phyloP scores from a whole-genome alignment of 495 filamentous ascomycete species.

The Aspergillus carlsbadensis region DNA sequence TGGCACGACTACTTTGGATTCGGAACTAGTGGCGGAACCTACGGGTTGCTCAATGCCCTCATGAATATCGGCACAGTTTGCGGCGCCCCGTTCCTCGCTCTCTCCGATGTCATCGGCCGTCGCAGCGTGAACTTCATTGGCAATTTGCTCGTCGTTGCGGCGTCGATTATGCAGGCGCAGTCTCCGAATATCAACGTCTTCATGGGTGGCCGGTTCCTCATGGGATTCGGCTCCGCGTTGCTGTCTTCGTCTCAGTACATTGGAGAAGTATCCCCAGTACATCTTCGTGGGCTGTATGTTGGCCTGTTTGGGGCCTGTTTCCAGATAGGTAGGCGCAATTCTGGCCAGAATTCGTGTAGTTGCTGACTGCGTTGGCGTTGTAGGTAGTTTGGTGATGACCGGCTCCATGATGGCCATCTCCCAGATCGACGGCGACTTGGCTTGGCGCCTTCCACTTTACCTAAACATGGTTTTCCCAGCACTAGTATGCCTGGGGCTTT shows the following conservation, averaged over 20 bases:
- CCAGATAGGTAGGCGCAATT: too few relatives aligned
- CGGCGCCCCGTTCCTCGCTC: conserved; percentile 35
- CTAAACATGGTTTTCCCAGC: conserved; percentile 39
- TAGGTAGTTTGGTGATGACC: conserved; percentile 35
- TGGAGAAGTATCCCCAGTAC: conserved; percentile 42
- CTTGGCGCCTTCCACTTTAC: conserved; percentile 38
- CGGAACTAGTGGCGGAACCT: conserved; percentile 25
- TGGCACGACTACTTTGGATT: conserved; percentile 39
- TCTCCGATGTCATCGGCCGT: conserved; percentile 40
- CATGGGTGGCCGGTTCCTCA: conserved; percentile 41
- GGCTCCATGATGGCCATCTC: conserved; percentile 38
- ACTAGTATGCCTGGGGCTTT: conserved; percentile 40
- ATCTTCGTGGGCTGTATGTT: conserved; percentile 43
- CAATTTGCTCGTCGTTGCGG: conserved; percentile 37
- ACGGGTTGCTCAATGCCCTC: conserved; percentile 36
- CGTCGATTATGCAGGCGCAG: conserved; percentile 39
- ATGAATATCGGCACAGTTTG: conserved; percentile 42
- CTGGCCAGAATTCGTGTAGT: too few relatives aligned
- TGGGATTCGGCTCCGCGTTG: conserved; percentile 41
- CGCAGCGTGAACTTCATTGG: conserved; percentile 41
- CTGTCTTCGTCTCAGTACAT: conserved; percentile 44
- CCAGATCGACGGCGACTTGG: conserved; percentile 25
- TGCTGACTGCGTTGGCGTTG: too few relatives aligned
- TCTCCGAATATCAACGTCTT: conserved; percentile 34
- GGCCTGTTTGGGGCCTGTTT: conserved; percentile 46